Evolutionary conservation across 1,139 yeast genomes (phyloP).

Genomic region (Yamadazyma siamensis): DNA sequence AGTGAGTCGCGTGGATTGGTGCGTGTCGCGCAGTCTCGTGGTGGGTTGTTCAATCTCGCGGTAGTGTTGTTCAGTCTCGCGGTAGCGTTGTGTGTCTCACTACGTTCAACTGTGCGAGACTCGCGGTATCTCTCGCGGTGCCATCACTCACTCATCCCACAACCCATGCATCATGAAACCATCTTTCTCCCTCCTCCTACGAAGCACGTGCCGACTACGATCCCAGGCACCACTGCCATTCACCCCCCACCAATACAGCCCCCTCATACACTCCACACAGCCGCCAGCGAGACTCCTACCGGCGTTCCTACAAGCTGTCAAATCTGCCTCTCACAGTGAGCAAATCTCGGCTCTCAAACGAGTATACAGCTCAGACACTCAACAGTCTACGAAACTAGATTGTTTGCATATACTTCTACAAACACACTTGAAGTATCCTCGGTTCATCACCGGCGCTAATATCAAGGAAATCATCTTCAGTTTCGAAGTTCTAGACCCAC

Average conservation of each 20-base stretch:
- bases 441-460: constrained; percentile 11
- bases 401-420: constrained; percentile 11
- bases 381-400: constrained; percentile 6
- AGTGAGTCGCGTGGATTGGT: too few species aligned
- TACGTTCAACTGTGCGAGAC: too few species aligned
- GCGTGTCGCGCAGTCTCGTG: too few species aligned
- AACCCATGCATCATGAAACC: neutral
- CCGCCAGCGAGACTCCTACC: neutral
- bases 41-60: too few species aligned
- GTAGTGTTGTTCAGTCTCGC: too few species aligned
- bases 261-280: too few species aligned
- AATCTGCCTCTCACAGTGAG: constrained; percentile 1
- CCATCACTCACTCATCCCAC: too few species aligned
- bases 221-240: too few species aligned
- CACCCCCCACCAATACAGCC: too few species aligned
- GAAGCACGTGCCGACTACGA: neutral
- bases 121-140: too few species aligned
- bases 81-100: too few species aligned
- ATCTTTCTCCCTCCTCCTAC: neutral
- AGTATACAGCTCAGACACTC: constrained; percentile 1
- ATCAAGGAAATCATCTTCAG: constrained; percentile 6
- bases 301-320: neutral
- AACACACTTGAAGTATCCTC: constrained; percentile 10
- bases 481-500: constrained; percentile 3
- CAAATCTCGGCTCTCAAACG: constrained; percentile 1